Base-by-base conservation (phyloP, 2,329 filamentous ascomycete species). In the Cladosporium cucumerinum region DNA sequence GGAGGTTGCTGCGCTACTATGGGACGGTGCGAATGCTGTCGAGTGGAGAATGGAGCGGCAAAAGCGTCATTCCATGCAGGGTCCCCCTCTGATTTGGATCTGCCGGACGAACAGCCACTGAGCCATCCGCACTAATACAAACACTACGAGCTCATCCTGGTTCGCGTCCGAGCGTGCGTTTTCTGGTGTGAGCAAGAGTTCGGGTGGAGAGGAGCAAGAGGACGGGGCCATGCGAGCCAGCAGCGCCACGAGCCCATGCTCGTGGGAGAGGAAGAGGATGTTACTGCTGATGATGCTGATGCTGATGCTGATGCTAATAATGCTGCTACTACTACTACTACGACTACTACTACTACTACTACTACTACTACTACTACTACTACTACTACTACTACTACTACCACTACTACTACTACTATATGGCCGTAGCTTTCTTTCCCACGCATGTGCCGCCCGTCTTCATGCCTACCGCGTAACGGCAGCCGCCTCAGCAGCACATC, bases 1-100 rank as follows among this genome's bases (percentile, higher is more conserved):
- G 59, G 59, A 52, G 59, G 43, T 52, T 28, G 48, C 46, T 61
- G 59, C 59, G 59, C 59, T 61, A 61, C 59, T 52, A 34, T 48
- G 46, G 57, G 60, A 55, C 60, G 60, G 60, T 55, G 49, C 55
- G 34, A 54, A 39, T 34, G 54, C 60, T 34, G 60, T 46, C 49
- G 60, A 55, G 49, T 62, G 60, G 60, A 55, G 60, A 43, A 51
- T 25, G 60, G 36, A 58, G 39, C 39, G n/a, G 39, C 39, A 21
- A 21, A 8, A 46, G 39, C 39, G 39, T 46, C 39, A 46, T 46
- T 46, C n/a, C n/a, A 46, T 46, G 39, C 39, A 46, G 39, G 39
- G 39, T 46, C 39, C 39, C 2, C 25, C 57, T 36, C 23, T 54
- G 34, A 62, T 62, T 55, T 62, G 21, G 60, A 62, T 62, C 49